Evolutionary conservation across 2,329 filamentous ascomycete species (phyloP), one percentile per base, ranked within the genome.

Genomic region (Dactylellina haptotyla): DNA sequence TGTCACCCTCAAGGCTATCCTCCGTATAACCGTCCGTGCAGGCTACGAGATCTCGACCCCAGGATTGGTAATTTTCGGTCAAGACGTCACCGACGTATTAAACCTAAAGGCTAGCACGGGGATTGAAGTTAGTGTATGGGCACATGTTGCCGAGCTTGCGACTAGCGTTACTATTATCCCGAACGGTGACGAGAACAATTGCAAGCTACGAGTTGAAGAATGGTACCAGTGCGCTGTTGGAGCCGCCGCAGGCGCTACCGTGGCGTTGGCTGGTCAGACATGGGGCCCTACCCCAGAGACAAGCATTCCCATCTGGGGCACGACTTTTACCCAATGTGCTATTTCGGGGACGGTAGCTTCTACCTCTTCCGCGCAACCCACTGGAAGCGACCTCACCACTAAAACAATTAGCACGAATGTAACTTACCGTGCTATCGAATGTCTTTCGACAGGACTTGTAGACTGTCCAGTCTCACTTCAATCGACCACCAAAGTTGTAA

Each of bases 391-490:
- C 4, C 18, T 26, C 14, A 50, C 46, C 23, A 50, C 46, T 0
- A 82, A 81, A 0, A 84, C 82, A 0, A 79, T 83, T 1, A 82
- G 78, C 2, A 82, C 81, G 0, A 77, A 79, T 3, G 79, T 82
- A 1, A 83, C 81, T 0, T 83, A 83, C 54, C 83, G 81, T 0
- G 84, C 81, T n/a, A 78, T 83, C 0, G 79, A 78, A 6, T 88
- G 86, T 76, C 32, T 78, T 14, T 81, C 82, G 0, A 76, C 80
- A 0, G 82, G 81, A 0, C 64, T 85, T 0, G 75, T 82, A 30
- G 83, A 84, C 75, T 88, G 86, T 71, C 86, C 86, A 0, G 82
- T 78, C 0, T 85, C 84, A 0, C 79, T 84, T 12, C 85, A 86
- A 76, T 82, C 78, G 12, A 84, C 84, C 0, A 76, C 76, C 0